Conservation (phyloP, 2,329 filamentous ascomycete species). For the Fusarium sororula region DNA sequence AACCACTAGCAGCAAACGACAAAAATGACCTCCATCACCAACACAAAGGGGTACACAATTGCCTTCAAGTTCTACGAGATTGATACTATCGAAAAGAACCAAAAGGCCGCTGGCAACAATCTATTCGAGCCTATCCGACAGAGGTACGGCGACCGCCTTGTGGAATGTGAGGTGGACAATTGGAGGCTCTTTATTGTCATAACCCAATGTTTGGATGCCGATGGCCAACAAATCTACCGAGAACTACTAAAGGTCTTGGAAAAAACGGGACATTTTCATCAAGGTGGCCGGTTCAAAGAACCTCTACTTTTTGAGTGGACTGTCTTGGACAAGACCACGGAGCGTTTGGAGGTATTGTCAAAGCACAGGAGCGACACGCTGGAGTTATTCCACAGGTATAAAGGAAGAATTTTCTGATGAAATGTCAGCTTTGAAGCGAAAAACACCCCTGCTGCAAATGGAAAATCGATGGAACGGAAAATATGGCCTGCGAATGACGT, state of each 20-base stretch:
- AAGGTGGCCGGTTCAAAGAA: accelerated
- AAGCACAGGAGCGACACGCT: not conserved
- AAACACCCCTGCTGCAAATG: too few species aligned
- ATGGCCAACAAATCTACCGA: accelerated
- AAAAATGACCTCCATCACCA: not conserved
- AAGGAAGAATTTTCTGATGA: accelerated
- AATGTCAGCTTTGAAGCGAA: not conserved
- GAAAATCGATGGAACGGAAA: too few species aligned
- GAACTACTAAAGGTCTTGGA: not conserved
- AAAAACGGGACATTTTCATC: not conserved
- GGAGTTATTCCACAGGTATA: accelerated
- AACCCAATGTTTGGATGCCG: not conserved
- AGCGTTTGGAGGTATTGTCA: accelerated
- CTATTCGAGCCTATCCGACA: not conserved
- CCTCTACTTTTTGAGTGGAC: not conserved
- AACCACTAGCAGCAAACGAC: not conserved
- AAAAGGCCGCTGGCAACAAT: not conserved
- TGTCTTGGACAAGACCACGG: not conserved
- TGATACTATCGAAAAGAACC: not conserved
- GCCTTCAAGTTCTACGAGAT: not conserved
- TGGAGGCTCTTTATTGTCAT: not conserved
- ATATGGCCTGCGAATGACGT: too few species aligned
- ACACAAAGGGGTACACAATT: accelerated
- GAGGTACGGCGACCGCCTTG: not conserved
- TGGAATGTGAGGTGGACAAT: not conserved